Evolutionary conservation across 331 rosid genomes (phyloP).

Genomic region (Erythrophleum ivorense): DNA sequence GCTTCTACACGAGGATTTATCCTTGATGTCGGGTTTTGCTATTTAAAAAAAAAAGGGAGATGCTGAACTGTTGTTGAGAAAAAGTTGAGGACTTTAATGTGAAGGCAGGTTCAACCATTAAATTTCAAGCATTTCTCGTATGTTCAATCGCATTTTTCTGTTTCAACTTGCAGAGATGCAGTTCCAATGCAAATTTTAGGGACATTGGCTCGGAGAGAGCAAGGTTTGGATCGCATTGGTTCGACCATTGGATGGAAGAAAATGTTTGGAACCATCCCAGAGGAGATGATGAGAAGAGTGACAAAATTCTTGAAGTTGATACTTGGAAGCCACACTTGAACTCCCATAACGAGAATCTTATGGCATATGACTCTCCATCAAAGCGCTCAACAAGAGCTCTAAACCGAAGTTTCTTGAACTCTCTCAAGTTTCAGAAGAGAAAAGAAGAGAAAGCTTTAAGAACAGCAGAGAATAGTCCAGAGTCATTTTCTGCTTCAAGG

Average conservation of each 20-base stretch:
- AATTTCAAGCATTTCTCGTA: not conserved
- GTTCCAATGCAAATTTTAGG: constrained; percentile 72
- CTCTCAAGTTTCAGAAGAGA: constrained; percentile 49
- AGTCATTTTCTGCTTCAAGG: constrained; percentile 68
- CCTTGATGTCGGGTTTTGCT: not conserved
- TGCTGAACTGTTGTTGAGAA: not conserved
- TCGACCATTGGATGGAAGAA: constrained; percentile 88
- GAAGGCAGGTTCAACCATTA: not conserved
- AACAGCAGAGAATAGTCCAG: constrained; percentile 78
- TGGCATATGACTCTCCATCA: constrained; percentile 63
- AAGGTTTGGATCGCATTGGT: constrained; percentile 61
- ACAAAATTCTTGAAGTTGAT: constrained; percentile 96
- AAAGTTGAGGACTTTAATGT: not conserved
- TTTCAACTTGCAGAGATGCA: constrained; percentile 67
- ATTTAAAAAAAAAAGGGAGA: not conserved
- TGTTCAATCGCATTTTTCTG: constrained; percentile 9
- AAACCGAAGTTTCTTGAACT: constrained; percentile 44
- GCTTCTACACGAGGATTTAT: not conserved
- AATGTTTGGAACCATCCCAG: constrained; percentile 45
- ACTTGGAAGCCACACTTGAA: constrained; percentile 86
- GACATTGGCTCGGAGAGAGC: constrained; percentile 53
- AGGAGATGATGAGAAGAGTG: constrained; percentile 60
- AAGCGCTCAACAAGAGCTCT: constrained; percentile 53
- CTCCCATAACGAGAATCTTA: constrained; percentile 47
- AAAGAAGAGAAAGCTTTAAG: constrained; percentile 57